Percentiles rank a stretch among this genome's conserved stretches.
Conservation (phyloP, 768 basidiomycete species). For the Agrocybe praecox region DNA sequence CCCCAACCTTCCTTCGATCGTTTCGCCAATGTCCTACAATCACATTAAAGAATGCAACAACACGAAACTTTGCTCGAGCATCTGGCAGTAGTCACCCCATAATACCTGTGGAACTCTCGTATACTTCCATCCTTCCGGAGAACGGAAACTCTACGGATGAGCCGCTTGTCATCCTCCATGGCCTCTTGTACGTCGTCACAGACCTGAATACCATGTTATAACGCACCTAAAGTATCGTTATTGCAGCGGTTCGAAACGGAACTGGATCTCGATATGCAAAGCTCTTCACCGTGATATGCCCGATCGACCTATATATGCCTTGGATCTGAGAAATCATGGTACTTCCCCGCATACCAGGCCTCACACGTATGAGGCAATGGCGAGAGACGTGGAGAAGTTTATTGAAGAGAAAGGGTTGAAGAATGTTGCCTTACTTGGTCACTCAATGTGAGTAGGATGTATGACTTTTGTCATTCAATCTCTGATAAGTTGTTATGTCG, state of each 20-base stretch:
- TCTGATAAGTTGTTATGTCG: too few species aligned
- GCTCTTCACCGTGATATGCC: slow-evolving; percentile 65
- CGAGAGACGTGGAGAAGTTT: slow-evolving; percentile 73
- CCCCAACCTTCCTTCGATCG: not conserved
- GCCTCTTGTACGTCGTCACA: slow-evolving; percentile 55
- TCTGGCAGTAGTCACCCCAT: slow-evolving; percentile 2
- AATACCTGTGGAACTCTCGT: slow-evolving; percentile 22
- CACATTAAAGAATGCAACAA: not conserved
- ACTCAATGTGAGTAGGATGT: slow-evolving; percentile 72
- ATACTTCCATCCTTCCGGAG: slow-evolving; percentile 21
- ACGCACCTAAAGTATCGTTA: slow-evolving; percentile 3
- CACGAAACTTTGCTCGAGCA: slow-evolving; percentile 8
- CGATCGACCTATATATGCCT: slow-evolving; percentile 67
- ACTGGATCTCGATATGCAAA: slow-evolving; percentile 84
- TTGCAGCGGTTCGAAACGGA: slow-evolving; percentile 84
- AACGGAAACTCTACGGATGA: slow-evolving; percentile 32
- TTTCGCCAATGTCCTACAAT: not conserved
- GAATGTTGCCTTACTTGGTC: slow-evolving; percentile 78
- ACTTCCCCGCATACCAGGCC: slow-evolving; percentile 72
- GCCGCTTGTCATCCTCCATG: slow-evolving; percentile 63
- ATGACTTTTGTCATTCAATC: not conserved
- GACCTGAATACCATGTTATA: not conserved
- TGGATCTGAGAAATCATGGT: slow-evolving; percentile 93
- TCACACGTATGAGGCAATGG: slow-evolving; percentile 82
- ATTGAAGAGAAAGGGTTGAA: slow-evolving; percentile 53